A percentile compares a stretch with the other conserved stretches of the same genome.
These are phyloP conservation scores for Chlamydomonas applanata DNA, from an alignment of 139 green algal genomes.

Conservation along the genomic window DNA sequence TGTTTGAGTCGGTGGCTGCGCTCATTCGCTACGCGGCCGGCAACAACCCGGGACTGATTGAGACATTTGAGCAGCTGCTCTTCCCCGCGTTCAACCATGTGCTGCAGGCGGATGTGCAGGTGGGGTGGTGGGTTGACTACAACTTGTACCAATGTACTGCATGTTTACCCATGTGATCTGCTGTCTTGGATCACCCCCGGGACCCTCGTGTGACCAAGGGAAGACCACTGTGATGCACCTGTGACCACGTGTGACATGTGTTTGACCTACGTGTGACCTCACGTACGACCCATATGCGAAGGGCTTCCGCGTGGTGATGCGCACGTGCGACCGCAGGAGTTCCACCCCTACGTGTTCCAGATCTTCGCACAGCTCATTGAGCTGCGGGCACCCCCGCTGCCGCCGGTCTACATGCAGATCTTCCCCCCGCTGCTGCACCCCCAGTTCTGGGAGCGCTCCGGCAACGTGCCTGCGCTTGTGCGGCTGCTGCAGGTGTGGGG, in stretches of 20 bases:
- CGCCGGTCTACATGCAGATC: constrained; percentile 79
- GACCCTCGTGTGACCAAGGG: too few relatives aligned
- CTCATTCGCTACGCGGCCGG: constrained; percentile 66
- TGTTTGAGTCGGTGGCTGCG: constrained; percentile 94
- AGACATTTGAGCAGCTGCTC: constrained; percentile 75
- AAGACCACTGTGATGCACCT: background rate
- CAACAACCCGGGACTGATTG: constrained; percentile 47
- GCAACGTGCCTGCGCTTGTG: constrained; percentile 92
- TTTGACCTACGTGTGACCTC: too few relatives aligned
- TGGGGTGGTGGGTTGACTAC: constrained; percentile 1
- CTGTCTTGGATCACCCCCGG: too few relatives aligned
- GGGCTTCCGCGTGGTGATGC: too few relatives aligned
- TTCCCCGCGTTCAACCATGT: constrained; percentile 95
- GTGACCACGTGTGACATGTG: background rate
- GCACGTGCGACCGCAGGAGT: constrained; percentile 53
- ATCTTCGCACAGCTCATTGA: constrained; percentile 92
- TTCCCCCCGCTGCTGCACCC: constrained; percentile 86
- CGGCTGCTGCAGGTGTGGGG: constrained; percentile 84
- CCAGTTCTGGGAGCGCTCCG: constrained; percentile 85
- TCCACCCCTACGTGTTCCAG: constrained; percentile 92
- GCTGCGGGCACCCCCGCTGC: constrained; percentile 59
- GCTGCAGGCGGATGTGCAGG: constrained; percentile 81
- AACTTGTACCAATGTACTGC: too few relatives aligned
- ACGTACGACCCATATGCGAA: too few relatives aligned
- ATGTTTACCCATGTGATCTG: constrained; percentile 3